Percentiles rank a stretch among this genome's conserved stretches.
phyloP scores from a whole-genome alignment of 164 flowering plant genomes.

The Malania oleifera region DNA sequence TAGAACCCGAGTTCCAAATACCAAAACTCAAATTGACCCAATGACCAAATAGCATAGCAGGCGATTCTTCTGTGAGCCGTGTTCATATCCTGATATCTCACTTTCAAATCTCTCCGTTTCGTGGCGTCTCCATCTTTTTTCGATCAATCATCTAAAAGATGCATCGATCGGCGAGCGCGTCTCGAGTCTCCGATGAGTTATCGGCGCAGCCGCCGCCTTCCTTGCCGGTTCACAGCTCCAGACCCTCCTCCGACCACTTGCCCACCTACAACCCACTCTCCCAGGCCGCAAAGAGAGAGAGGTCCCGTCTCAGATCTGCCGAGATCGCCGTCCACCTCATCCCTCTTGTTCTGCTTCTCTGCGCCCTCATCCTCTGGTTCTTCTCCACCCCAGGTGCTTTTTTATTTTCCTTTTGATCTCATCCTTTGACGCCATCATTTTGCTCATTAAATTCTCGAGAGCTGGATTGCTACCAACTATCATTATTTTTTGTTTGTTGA shows the following conservation, averaged over 20 bases:
- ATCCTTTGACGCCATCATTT: not conserved
- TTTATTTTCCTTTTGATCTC: not conserved
- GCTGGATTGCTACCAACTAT: too few relatives aligned
- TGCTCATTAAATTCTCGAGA: too few relatives aligned
- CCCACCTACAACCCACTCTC: conserved; percentile 52
- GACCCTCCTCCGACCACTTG: conserved; percentile 17
- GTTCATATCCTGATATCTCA: too few relatives aligned
- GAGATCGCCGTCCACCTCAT: conserved; percentile 62
- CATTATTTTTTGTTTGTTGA: too few relatives aligned
- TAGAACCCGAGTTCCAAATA: too few relatives aligned
- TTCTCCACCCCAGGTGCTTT: conserved; percentile 53
- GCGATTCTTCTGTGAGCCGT: too few relatives aligned
- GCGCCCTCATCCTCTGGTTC: conserved; percentile 61
- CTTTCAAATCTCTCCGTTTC: not conserved
- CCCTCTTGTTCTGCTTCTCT: conserved; percentile 55
- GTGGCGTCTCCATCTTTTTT: too few relatives aligned
- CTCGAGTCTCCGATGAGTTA: conserved; percentile 37
- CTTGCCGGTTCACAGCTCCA: not conserved
- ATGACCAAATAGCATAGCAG: too few relatives aligned
- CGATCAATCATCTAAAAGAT: conserved; percentile 17
- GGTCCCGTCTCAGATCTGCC: conserved; percentile 41
- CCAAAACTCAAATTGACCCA: too few relatives aligned
- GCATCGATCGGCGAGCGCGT: conserved; percentile 47
- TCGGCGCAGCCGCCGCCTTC: conserved; percentile 15
- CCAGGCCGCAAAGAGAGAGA: conserved; percentile 44